These are phyloP conservation scores for Heliocybe sulcata DNA, from an alignment of 1,284 basidiomycete genomes.

Conservation along the genomic window DNA sequence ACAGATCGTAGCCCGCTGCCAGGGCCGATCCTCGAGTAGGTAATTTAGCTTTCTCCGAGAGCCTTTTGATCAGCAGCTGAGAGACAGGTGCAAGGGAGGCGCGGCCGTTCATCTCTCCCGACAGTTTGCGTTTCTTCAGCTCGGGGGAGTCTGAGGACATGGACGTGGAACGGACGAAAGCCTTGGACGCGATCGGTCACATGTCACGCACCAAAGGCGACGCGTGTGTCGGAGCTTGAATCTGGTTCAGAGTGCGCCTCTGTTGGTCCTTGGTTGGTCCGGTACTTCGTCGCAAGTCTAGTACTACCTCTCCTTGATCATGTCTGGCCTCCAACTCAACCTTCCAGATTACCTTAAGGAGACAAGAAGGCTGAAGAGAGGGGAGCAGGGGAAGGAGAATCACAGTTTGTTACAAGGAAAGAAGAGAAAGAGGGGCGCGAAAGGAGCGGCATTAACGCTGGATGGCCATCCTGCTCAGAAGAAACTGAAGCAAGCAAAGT, in stretches of 20 bases:
- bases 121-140: slow-evolving; percentile 3
- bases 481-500: not conserved
- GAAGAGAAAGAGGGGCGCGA: not conserved
- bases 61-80: slow-evolving; percentile 78
- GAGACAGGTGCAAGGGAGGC: slow-evolving; percentile 26
- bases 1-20: slow-evolving; percentile 93
- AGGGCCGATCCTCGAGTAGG: slow-evolving; percentile 85
- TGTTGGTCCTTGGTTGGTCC: not conserved
- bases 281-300: not conserved
- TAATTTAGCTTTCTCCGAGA: slow-evolving; percentile 75
- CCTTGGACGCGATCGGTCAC: not conserved
- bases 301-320: not conserved
- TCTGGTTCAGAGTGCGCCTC: not conserved
- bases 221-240: not conserved
- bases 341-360: not conserved
- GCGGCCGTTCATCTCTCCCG: not conserved
- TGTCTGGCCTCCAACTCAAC: not conserved
- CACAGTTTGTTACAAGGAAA: not conserved
- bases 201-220: not conserved
- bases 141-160: not conserved
- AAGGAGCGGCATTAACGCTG: not conserved
- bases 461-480: not conserved
- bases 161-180: not conserved
- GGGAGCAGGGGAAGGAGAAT: not conserved
- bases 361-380: not conserved